These are phyloP conservation scores for Cutaneotrichosporon dermatis DNA, from an alignment of 1,284 basidiomycete species.

Conservation along the genomic window DNA sequence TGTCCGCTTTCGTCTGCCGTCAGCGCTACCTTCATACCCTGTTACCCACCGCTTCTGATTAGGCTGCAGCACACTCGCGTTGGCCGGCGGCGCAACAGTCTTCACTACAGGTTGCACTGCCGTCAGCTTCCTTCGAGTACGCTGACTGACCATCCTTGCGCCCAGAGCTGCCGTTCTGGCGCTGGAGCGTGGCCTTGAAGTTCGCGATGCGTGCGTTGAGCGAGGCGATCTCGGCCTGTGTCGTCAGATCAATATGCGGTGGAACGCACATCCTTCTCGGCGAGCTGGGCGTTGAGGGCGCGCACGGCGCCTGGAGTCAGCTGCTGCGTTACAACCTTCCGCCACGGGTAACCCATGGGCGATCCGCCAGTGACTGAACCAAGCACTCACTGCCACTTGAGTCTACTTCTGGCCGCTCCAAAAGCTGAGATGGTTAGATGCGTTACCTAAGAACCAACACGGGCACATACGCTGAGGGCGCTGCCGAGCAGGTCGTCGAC, in stretches of 20 bases:
- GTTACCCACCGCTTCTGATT: slow-evolving; percentile 12
- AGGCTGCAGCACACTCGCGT: slow-evolving; percentile 16
- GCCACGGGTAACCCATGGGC: too few relatives aligned
- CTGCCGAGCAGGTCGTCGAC: slow-evolving; percentile 3
- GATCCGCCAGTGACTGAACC: too few relatives aligned
- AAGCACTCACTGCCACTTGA: neutral
- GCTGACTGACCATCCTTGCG: slow-evolving; percentile 7
- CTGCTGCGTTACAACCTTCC: neutral
- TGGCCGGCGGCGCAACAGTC: slow-evolving; percentile 9
- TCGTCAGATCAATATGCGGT: neutral
- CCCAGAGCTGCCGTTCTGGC: slow-evolving; percentile 3
- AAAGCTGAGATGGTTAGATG: neutral
- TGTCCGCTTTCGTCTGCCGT: slow-evolving; percentile 12
- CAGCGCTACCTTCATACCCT: neutral
- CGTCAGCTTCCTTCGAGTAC: neutral
- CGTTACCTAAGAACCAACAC: neutral
- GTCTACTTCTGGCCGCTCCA: neutral
- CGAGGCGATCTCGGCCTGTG: slow-evolving; percentile 10
- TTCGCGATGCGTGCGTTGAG: slow-evolving; percentile 3
- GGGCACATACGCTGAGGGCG: slow-evolving; percentile 6
- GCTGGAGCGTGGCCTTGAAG: slow-evolving; percentile 6
- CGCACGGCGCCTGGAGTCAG: slow-evolving; percentile 3
- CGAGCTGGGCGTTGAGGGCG: slow-evolving; percentile 7
- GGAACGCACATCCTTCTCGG: slow-evolving; percentile 6
- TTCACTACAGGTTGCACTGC: slow-evolving; percentile 4